phyloP scores from a whole-genome alignment of 2,329 filamentous ascomycete species.

The Exophiala mesophila region DNA sequence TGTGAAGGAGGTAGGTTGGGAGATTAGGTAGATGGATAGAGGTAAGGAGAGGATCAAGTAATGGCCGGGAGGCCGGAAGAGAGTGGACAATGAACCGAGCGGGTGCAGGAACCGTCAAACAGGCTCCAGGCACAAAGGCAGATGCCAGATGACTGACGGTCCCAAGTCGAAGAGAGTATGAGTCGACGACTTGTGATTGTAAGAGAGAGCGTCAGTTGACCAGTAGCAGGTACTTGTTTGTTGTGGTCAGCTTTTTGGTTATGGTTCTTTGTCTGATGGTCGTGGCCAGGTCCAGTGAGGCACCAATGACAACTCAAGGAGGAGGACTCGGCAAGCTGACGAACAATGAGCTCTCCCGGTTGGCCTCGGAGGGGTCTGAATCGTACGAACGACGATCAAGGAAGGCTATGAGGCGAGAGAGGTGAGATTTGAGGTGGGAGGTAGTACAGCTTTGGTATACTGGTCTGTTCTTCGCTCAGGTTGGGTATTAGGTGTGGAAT shows the following conservation, averaged over 20 bases:
- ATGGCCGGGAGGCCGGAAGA: too few relatives aligned
- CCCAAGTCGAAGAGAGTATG: conserved; percentile 3
- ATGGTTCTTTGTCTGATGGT: conserved; percentile 4
- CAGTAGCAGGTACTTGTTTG: background rate
- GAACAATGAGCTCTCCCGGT: conserved; percentile 14
- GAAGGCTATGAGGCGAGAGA: too few relatives aligned
- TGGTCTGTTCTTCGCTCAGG: background rate
- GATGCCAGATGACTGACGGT: conserved; percentile 2
- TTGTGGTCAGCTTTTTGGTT: conserved; percentile 7
- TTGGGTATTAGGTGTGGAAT: conserved; percentile 2
- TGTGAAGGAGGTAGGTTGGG: conserved; percentile 2
- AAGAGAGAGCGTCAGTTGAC: conserved; percentile 1
- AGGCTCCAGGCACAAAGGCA: conserved; percentile 8
- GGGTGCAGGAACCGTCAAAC: background rate
- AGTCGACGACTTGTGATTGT: conserved; percentile 7
- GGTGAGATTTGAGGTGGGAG: too few relatives aligned
- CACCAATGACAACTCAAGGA: too few relatives aligned
- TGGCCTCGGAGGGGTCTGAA: conserved; percentile 7
- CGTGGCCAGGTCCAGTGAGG: too few relatives aligned
- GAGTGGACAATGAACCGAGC: background rate
- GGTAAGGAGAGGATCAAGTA: background rate
- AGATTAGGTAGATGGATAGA: conserved; percentile 3
- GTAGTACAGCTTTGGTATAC: background rate
- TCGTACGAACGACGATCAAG: too few relatives aligned
- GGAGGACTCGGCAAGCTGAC: conserved; percentile 1